Evolutionary conservation across 306 rosid species (phyloP).

Genomic region (Psophocarpus tetragonolobus): DNA sequence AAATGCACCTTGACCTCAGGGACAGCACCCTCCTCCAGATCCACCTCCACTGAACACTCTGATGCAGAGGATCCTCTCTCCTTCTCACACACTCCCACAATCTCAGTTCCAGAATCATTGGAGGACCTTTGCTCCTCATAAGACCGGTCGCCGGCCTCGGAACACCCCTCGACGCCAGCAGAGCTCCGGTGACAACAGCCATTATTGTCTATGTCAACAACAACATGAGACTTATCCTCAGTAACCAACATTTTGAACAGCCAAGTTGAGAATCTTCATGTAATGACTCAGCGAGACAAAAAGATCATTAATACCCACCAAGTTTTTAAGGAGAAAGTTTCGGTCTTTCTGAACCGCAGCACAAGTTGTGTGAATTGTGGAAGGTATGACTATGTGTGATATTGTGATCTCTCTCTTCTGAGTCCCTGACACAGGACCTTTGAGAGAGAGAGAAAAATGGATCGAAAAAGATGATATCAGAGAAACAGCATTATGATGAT

Average conservation of each 20-base stretch:
- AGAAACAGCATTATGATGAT: conserved; percentile 37
- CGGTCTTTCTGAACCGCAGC: conserved; percentile 27
- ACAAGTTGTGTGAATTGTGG: conserved; percentile 33
- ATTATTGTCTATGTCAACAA: conserved; percentile 38
- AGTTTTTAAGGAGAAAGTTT: conserved; percentile 36
- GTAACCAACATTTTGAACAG: conserved; percentile 50
- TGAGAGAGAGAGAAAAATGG: conserved; percentile 23
- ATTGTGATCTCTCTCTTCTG: conserved; percentile 44
- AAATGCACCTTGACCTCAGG: conserved; percentile 56
- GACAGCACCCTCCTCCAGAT: conserved; percentile 55
- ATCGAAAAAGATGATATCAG: conserved; percentile 26
- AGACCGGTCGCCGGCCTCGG: conserved; percentile 21
- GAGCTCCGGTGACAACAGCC: conserved; percentile 49
- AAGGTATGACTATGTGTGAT: conserved; percentile 37
- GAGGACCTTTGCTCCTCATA: conserved; percentile 47
- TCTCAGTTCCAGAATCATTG: conserved; percentile 49
- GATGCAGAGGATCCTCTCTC: conserved; percentile 57
- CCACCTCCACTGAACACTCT: conserved; percentile 65
- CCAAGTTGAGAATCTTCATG: conserved; percentile 72
- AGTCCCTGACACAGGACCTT: conserved; percentile 30
- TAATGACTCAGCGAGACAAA: conserved; percentile 43
- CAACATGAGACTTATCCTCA: conserved; percentile 50
- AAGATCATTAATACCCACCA: conserved; percentile 49
- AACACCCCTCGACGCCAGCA: conserved; percentile 18
- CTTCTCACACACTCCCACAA: conserved; percentile 47